Percentiles rank a stretch among this genome's conserved stretches.
Evolutionary conservation across 352 stramenopile genomes (phyloP).

Genomic region (Proteromonas lacertae): DNA sequence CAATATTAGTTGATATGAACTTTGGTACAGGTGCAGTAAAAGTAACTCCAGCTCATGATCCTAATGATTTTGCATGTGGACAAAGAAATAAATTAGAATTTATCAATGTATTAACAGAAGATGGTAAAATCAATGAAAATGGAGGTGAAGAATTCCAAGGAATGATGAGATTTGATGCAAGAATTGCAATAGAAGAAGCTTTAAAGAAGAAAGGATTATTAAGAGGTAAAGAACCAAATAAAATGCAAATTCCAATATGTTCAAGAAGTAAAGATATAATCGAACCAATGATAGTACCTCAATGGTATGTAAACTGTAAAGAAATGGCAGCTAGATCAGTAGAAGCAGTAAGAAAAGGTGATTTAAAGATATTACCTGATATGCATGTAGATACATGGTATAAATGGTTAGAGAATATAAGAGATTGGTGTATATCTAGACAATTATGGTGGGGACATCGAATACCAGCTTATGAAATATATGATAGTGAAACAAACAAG

Average conservation of each 20-base stretch:
- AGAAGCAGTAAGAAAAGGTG: constrained; percentile 60
- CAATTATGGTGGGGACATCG: constrained; percentile 99
- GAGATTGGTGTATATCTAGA: constrained; percentile 75
- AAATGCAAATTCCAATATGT: constrained; percentile 85
- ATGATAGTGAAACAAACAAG: constrained; percentile 12
- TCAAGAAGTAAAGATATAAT: constrained; percentile 88
- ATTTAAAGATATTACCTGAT: constrained; percentile 66
- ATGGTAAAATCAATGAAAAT: constrained; percentile 76
- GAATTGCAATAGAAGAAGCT: constrained; percentile 58
- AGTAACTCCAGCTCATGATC: constrained; percentile 90
- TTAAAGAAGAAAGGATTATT: constrained; percentile 66
- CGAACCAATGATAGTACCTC: constrained; percentile 88
- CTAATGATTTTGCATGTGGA: constrained; percentile 87
- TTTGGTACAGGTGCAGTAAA: constrained; percentile 78
- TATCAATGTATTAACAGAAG: constrained; percentile 76
- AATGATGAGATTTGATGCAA: constrained; percentile 62
- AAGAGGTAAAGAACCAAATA: constrained; percentile 80
- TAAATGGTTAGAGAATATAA: constrained; percentile 87
- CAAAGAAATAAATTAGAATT: constrained; percentile 78
- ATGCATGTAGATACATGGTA: constrained; percentile 88
- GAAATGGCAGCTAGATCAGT: constrained; percentile 63
- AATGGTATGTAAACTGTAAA: constrained; percentile 93
- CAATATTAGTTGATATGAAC: constrained; percentile 81
- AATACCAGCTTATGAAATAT: constrained; percentile 85
- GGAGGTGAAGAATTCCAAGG: constrained; percentile 43